phyloP scores from a whole-genome alignment of 306 rosid genomes.

The Astragalus glycyphyllos region DNA sequence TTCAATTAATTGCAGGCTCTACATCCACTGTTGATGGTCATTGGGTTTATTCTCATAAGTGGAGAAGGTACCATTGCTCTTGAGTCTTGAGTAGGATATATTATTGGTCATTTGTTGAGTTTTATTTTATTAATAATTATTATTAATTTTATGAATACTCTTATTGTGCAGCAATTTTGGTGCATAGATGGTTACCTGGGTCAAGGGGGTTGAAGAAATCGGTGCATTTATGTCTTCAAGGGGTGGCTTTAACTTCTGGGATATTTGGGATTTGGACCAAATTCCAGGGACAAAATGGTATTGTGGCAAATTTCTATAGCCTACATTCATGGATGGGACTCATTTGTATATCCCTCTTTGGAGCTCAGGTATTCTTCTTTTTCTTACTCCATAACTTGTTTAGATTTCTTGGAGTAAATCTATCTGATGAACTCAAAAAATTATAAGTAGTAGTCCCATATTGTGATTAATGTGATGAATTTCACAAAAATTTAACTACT shows the following conservation, averaged over 20 bases:
- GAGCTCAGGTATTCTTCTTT: constrained; percentile 67
- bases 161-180: constrained; percentile 66
- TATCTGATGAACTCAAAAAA: too few relatives aligned
- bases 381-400: neutral
- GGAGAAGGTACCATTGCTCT: constrained; percentile 81
- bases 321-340: constrained; percentile 98
- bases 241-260: constrained; percentile 80
- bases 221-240: constrained; percentile 87
- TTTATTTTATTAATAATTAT: neutral
- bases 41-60: constrained; percentile 81
- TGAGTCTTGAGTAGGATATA: constrained; percentile 9
- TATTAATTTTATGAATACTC: neutral
- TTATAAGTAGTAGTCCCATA: too few relatives aligned
- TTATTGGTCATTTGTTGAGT: constrained; percentile 29
- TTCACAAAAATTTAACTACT: too few relatives aligned
- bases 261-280: constrained; percentile 87
- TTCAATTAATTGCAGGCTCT: constrained; percentile 62
- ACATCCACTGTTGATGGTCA: constrained; percentile 90
- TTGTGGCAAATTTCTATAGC: constrained; percentile 86
- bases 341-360: constrained; percentile 69
- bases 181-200: constrained; percentile 87
- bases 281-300: constrained; percentile 65
- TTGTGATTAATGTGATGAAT: too few relatives aligned
- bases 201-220: constrained; percentile 75
- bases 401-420: neutral